Conservation (phyloP, 345 rosid species). For the Reutealis trisperma region DNA sequence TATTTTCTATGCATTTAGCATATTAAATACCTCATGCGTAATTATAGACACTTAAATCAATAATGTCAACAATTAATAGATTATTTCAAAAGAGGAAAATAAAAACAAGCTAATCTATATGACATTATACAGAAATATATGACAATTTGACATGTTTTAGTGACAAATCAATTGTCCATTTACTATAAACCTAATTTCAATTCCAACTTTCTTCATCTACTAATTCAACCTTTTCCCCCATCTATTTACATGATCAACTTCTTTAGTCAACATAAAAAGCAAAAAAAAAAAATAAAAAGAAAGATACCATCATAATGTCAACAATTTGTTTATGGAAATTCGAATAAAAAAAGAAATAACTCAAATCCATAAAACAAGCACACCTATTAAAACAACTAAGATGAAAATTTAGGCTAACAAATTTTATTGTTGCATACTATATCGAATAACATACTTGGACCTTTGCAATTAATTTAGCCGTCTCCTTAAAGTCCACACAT, state of each 20-base stretch:
- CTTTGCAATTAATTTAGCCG: constrained; percentile 90
- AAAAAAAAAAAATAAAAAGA: neutral
- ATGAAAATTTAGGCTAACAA: neutral
- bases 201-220: neutral
- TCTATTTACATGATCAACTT: neutral
- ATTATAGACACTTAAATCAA: neutral
- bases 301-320: neutral
- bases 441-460: constrained; percentile 26
- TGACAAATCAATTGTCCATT: no score
- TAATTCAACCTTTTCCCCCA: neutral
- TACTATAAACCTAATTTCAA: neutral
- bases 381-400: neutral
- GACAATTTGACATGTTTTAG: neutral
- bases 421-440: neutral
- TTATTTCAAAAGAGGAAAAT: neutral
- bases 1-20: no score
- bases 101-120: no score
- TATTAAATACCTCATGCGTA: no score
- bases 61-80: neutral
- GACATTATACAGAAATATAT: neutral
- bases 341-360: neutral
- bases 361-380: neutral
- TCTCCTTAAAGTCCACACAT: constrained; percentile 90
- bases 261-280: neutral
- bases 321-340: neutral